Evolutionary conservation across 306 rosid species (phyloP).

Genomic region (Pachyrhizus erosus): DNA sequence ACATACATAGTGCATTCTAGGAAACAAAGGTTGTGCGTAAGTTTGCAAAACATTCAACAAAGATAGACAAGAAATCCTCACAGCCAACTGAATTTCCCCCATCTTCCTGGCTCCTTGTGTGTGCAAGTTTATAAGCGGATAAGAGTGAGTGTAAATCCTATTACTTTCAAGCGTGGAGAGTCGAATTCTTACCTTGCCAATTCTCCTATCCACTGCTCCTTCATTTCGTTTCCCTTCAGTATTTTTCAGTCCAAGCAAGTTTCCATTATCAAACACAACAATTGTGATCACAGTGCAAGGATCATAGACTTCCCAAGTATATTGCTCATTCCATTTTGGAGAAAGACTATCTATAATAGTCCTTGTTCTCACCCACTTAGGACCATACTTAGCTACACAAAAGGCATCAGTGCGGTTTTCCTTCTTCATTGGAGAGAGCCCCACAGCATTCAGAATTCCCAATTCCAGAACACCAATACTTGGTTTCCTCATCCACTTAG

Average conservation of each 20-base stretch:
- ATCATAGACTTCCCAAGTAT: no score
- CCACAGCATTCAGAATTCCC: constrained; percentile 53
- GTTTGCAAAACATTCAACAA: constrained; percentile 49
- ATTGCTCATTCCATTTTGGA: no score
- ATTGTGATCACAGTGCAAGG: no score
- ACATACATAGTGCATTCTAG: constrained; percentile 49
- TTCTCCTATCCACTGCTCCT: constrained; percentile 30
- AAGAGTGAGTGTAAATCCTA: no score
- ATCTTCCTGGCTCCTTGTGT: constrained; percentile 32
- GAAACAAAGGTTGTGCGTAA: constrained; percentile 52
- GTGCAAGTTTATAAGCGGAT: background rate
- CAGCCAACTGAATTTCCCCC: constrained; percentile 61
- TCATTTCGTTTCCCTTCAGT: constrained; percentile 21
- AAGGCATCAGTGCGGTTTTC: constrained; percentile 54
- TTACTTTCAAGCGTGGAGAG: no score
- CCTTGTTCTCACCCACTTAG: background rate
- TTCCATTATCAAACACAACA: constrained; percentile 35
- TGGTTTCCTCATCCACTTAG: constrained; percentile 35
- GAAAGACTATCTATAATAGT: no score
- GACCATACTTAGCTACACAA: constrained; percentile 62
- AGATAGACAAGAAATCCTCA: constrained; percentile 59
- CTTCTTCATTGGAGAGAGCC: constrained; percentile 54
- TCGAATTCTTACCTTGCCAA: no score
- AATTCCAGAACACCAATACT: constrained; percentile 59
- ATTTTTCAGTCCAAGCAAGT: constrained; percentile 39